Conservation (phyloP, 495 filamentous ascomycete genomes). For the Hypoxylon trugodes region DNA sequence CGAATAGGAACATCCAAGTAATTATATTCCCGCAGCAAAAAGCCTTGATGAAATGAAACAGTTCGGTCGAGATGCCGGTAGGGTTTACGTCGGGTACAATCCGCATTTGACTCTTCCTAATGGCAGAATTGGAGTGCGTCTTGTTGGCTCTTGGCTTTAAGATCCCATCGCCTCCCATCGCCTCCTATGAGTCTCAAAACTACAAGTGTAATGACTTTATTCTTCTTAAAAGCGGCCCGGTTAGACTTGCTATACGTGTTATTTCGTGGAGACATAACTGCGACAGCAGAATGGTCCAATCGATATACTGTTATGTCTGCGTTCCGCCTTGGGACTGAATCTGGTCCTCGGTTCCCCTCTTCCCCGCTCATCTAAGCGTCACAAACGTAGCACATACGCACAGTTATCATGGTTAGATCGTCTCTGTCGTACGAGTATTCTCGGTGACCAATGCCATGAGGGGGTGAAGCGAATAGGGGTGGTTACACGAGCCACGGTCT, state of each 20-base stretch:
- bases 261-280: conserved; percentile 12
- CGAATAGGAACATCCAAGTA: conserved; percentile 19
- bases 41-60: conserved; percentile 2
- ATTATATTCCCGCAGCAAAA: conserved; percentile 14
- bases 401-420: conserved; percentile 26
- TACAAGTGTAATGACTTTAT: neutral
- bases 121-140: neutral
- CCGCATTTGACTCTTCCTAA: neutral
- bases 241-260: conserved; percentile 4
- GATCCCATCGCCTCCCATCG: neutral
- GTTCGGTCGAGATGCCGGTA: neutral
- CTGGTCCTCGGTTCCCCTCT: conserved; percentile 14
- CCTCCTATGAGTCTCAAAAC: neutral
- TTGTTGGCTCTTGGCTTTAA: neutral
- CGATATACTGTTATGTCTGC: conserved; percentile 16
- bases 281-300: conserved; percentile 7
- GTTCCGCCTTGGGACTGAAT: conserved; percentile 7
- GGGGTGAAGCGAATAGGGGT: conserved; percentile 22
- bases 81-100: neutral
- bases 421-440: conserved; percentile 13
- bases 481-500: conserved; percentile 33
- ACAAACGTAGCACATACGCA: conserved; percentile 28
- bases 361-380: conserved; percentile 26
- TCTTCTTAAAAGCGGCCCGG: neutral
- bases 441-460: conserved; percentile 30